phyloP scores from a whole-genome alignment of 495 filamentous ascomycete genomes.

The Trichoderma gamsii region DNA sequence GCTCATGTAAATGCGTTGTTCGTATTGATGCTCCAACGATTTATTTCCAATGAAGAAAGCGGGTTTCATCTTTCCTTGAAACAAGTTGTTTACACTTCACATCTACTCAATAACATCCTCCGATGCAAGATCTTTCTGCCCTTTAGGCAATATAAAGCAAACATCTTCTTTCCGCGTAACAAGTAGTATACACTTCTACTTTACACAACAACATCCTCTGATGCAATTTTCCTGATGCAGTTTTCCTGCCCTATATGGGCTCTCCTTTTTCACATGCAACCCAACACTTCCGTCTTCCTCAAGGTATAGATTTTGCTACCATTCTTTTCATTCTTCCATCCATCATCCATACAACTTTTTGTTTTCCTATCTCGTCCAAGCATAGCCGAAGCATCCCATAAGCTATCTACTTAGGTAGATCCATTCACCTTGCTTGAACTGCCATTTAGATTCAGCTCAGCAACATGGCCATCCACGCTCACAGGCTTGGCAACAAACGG shows the following conservation, averaged over 20 bases:
- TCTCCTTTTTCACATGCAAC: not conserved
- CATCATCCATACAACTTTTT: not conserved
- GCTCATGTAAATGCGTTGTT: too few relatives aligned
- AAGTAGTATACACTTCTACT: not conserved
- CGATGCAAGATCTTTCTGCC: too few relatives aligned
- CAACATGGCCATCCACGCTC: not conserved
- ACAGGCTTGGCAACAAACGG: slow-evolving; percentile 33
- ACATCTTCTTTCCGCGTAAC: not conserved
- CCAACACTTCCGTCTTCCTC: too few relatives aligned
- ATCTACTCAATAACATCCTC: not conserved
- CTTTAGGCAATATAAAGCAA: too few relatives aligned
- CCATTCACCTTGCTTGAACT: not conserved
- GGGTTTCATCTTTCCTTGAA: not conserved
- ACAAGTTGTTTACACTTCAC: not conserved
- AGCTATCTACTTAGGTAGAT: not conserved
- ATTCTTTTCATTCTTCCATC: not conserved
- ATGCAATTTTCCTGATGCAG: not conserved
- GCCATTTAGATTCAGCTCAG: not conserved
- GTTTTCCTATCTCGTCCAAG: not conserved
- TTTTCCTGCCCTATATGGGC: not conserved
- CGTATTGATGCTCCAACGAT: not conserved
- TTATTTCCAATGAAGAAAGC: not conserved
- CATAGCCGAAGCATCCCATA: not conserved
- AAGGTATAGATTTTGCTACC: not conserved
- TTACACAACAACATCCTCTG: not conserved